Base-by-base conservation (phyloP, 1,284 basidiomycete genomes). In the Malassezia caprae region DNA sequence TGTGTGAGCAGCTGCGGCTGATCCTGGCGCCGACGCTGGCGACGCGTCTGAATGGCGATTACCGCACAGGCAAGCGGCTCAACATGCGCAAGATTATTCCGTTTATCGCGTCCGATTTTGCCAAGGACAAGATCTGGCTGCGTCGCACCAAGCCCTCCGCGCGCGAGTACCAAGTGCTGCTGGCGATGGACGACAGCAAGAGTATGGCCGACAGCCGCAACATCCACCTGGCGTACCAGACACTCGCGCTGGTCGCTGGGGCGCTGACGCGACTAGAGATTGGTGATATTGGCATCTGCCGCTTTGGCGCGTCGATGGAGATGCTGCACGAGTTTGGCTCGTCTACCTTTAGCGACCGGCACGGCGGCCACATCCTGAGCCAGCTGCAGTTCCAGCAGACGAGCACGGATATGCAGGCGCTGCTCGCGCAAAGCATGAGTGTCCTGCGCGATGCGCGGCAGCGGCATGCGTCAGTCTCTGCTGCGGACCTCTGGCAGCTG, bases 51-150 rank as follows among this genome's bases (percentile, higher is more conserved):
- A 87, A 88, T 76, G 94, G 94, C 41, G 94, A 99, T 78, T 99
- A 94, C 77, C 87, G 93, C 42, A 96, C 89, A 0, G 94, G 94
- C 49, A 99, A 98, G 78, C 82, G 94, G 23, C 82, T 99, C 43
- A 98, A 98, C 77, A 96, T 99, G 93, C 90, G 93, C 76, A 94
- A 94, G 79, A 91, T 99, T 75, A 90, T 99, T 53, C 85, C 89
- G 2, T 99, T 96, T 79, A 93, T 99, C 64, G 94, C 94, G 8
- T 90, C 87, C 75, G 94, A 99, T 78, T 99, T 90, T 78, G 96
- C 91, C 54, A 98, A 98, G 76, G 94, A 99, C 80, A 94, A 94
- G 78, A 98, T 98, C 67, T 99, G 94, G 94, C 80, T 98, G 30
- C 84, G 94, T 26, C 82, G 94, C 27, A 96, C 91, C 4, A 84